Conservation (phyloP, 73 alveolate genomes). For the Vitrella brassicaformis region DNA sequence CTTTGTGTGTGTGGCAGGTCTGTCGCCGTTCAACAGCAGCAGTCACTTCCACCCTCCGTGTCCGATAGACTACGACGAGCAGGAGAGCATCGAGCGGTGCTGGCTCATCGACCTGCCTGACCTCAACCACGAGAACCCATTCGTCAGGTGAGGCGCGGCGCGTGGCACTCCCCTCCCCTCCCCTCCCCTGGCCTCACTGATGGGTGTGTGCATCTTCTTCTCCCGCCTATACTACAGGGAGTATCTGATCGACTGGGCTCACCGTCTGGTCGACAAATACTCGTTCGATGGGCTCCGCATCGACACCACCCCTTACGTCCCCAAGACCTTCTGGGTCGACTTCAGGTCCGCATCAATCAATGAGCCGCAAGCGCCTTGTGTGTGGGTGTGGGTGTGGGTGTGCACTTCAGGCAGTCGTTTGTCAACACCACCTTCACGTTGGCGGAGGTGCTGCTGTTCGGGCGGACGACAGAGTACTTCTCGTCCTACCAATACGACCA, state of each 20-base stretch:
- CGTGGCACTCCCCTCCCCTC: too few relatives aligned
- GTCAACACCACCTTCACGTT: too few relatives aligned
- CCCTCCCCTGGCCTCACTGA: too few relatives aligned
- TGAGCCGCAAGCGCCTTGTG: too few relatives aligned
- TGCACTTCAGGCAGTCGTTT: too few relatives aligned
- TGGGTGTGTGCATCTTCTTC: too few relatives aligned
- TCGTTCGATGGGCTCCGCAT: conserved; percentile 76
- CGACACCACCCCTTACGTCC: conserved; percentile 73
- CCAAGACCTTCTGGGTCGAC: conserved; percentile 65
- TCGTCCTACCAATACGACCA: too few relatives aligned
- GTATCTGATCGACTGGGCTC: conserved; percentile 58
- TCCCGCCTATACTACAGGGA: too few relatives aligned
- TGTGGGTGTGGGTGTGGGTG: too few relatives aligned
- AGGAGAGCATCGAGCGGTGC: conserved; percentile 66
- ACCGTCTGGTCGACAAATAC: conserved; percentile 41
- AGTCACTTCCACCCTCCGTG: conserved; percentile 72
- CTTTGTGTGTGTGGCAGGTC: conserved; percentile 41
- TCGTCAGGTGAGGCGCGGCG: too few relatives aligned
- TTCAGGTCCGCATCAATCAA: conserved; percentile 52
- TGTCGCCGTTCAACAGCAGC: conserved; percentile 58
- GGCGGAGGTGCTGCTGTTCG: too few relatives aligned
- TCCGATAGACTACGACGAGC: conserved; percentile 60
- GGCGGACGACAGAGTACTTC: too few relatives aligned
- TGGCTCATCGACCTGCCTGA: conserved; percentile 74
- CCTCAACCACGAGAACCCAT: conserved; percentile 64